Evolutionary conservation across 1,284 basidiomycete genomes (phyloP).

Genomic region (Marasmius oreades): DNA sequence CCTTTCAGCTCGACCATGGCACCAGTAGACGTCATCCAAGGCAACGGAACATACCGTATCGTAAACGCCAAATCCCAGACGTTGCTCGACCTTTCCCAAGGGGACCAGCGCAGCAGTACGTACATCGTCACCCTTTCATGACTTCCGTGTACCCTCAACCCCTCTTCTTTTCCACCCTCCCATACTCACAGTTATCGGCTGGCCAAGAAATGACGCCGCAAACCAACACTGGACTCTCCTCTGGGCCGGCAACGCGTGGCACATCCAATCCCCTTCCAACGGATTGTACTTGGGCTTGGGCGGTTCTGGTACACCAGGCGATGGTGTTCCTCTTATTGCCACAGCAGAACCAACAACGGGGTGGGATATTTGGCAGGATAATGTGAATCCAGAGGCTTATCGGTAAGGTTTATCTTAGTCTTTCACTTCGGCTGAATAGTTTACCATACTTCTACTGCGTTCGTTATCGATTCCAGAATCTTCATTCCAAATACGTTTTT

Average conservation of each 20-base stretch:
- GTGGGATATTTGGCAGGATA: conserved; percentile 19
- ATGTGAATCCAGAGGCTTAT: conserved; percentile 12
- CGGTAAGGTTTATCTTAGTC: too few relatives aligned
- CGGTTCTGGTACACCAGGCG: background rate
- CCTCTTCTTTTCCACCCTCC: background rate
- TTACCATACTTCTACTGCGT: too few relatives aligned
- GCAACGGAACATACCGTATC: conserved; percentile 11
- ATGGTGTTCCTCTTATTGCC: conserved; percentile 11
- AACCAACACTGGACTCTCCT: conserved; percentile 13
- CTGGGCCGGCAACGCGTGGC: conserved; percentile 14
- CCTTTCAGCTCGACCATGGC: too few relatives aligned
- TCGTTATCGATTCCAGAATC: too few relatives aligned
- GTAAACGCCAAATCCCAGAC: conserved; percentile 15
- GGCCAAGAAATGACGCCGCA: conserved; percentile 5
- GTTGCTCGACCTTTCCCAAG: conserved; percentile 14
- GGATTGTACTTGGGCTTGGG: conserved; percentile 11
- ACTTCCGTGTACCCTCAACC: background rate
- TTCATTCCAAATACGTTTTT: conserved; percentile 11
- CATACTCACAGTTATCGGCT: conserved; percentile 12
- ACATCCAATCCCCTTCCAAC: conserved; percentile 8
- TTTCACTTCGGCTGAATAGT: too few relatives aligned
- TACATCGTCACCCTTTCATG: too few relatives aligned
- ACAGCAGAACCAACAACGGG: conserved; percentile 6
- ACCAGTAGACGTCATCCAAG: conserved; percentile 8
- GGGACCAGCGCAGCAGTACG: conserved; percentile 13